These are phyloP conservation scores for Arthrobotrys musiformis DNA, from an alignment of 2,329 filamentous ascomycete species.

Conservation along the genomic window DNA sequence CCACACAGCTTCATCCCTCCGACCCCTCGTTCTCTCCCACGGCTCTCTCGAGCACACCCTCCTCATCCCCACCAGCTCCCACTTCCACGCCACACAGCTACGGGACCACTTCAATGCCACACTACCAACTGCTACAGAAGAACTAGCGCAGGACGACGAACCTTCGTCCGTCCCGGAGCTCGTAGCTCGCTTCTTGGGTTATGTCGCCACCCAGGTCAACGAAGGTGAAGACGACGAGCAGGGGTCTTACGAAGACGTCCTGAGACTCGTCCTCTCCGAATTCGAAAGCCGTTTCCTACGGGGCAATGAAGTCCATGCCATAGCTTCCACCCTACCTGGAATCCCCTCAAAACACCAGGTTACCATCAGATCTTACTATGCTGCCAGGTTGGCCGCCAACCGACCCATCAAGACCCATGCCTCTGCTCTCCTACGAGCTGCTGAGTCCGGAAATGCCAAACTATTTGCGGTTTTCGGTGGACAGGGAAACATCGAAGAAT, in stretches of 20 bases:
- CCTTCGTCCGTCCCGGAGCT: conserved; percentile 95
- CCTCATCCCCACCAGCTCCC: conserved; percentile 90
- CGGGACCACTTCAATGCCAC: conserved; percentile 88
- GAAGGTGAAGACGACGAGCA: conserved; percentile 90
- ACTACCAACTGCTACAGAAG: conserved; percentile 90
- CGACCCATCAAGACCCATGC: conserved; percentile 90
- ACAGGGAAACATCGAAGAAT: conserved; percentile 99
- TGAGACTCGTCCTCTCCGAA: conserved; percentile 92
- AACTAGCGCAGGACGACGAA: conserved; percentile 97
- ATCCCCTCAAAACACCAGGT: conserved; percentile 92
- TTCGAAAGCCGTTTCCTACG: conserved; percentile 95
- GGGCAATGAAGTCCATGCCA: conserved; percentile 94
- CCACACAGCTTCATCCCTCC: conserved; percentile 89
- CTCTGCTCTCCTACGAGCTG: conserved; percentile 89
- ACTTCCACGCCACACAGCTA: conserved; percentile 94
- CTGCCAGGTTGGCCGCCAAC: conserved; percentile 83
- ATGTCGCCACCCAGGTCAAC: conserved; percentile 86
- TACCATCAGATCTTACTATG: conserved; percentile 91
- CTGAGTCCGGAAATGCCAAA: conserved; percentile 81
- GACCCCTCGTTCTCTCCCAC: conserved; percentile 88
- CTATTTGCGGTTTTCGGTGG: conserved; percentile 96
- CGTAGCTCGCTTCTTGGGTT: conserved; percentile 91
- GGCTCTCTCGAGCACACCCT: conserved; percentile 97
- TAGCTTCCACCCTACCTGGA: conserved; percentile 85
- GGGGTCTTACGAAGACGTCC: conserved; percentile 88